Evolutionary conservation across 306 rosid species (phyloP), one percentile per base, ranked within the genome.

Genomic region (Inga leiocalycina): DNA sequence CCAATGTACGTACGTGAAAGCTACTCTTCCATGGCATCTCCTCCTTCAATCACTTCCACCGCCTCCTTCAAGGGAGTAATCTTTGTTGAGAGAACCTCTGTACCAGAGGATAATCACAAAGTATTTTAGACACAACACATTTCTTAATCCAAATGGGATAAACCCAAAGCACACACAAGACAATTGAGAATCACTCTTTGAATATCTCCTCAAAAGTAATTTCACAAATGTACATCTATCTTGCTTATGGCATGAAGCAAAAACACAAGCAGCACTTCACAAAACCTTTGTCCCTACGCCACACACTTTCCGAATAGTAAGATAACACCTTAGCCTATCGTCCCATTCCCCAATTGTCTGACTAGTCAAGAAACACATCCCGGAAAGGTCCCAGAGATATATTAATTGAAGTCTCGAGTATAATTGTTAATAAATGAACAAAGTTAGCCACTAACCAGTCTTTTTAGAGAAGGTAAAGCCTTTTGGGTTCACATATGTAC

Each of bases 1-100:
- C 65, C 64, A 5, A 10, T 65, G 48, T 45, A 10, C 48, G 30
- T 7, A 27, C 3, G 74, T 68, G 57, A 54, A 35, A 32, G 65
- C 87, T 88, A 93, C 87, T 95, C 98, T 83, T 95, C 99, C 99
- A 95, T 95, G 16, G 92, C 97, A 39, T 93, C 98, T 54, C 94
- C 94, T 32, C 84, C 92, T 84, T 92, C 96, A 43, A 87, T 78
- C 66, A 93, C 88, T 79, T 90, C 91, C 4, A 89, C 94, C 84
- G 80, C 89, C 80, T 92, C 92, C 85, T 72, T 89, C 86, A 92
- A 80, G 0, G 98, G 94, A n/a, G 88, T 92, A 14, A 95, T 90
- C 92, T 90, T 95, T 13, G 99, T 95, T 9, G 77, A 86, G 70
- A 92, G 94, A 71, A 95, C 93, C 94, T 95, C 99, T 95, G 96